Evolutionary conservation across 2,329 filamentous ascomycete genomes (phyloP), one percentile per base, ranked within the genome.

Genomic region (Escovopsis sp.): DNA sequence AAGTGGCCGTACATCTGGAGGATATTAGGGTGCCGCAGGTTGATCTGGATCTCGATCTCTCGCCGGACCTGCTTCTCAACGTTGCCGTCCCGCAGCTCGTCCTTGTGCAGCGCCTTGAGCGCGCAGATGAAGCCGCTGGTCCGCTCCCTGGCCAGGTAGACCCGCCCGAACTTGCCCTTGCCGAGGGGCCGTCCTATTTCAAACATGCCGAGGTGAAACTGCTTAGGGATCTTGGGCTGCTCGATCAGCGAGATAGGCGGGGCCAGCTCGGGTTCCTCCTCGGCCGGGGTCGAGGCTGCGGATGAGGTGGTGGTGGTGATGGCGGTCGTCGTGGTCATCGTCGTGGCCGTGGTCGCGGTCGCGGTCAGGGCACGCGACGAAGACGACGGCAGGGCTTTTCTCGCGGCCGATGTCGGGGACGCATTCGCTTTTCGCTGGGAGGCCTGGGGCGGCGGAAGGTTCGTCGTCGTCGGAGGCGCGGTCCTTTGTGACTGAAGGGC

Each of bases 121-220:
- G 80, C 80, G 57, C 80, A 85, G 28, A 85, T 72, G 56, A 82
- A 84, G 45, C 77, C 77, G 1, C 73, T 75, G 4, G 67, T 68
- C 36, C 77, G 70, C 55, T 84, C 77, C 41, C 79, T 75, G 38
- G 79, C 80, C 12, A 85, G 70, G 50, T 85, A 85, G 1, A 85
- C 80, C 41, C 80, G 71, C 1, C 80, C 80, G 52, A 84, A 84
- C 52, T 84, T 84, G 45, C 80, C 80, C 57, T 84, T 84, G 23
- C 80, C 80, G 1, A 85, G 63, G 1, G 80, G 77, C 49, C 80
- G 80, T 35, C 80, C 80, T 44, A 85, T 84, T 52, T 85, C 80
- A 57, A 85, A 85, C 78, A 84, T 82, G 53, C 79, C 78, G 4
- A 94, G 75, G 58, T 94, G 85, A 63, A 88, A 88, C 51, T 86